A percentile compares a stretch with the other conserved stretches of the same genome.
These are phyloP conservation scores for Beauveria pseudobassiana DNA, from an alignment of 2,329 filamentous ascomycete species.

Conservation along the genomic window DNA sequence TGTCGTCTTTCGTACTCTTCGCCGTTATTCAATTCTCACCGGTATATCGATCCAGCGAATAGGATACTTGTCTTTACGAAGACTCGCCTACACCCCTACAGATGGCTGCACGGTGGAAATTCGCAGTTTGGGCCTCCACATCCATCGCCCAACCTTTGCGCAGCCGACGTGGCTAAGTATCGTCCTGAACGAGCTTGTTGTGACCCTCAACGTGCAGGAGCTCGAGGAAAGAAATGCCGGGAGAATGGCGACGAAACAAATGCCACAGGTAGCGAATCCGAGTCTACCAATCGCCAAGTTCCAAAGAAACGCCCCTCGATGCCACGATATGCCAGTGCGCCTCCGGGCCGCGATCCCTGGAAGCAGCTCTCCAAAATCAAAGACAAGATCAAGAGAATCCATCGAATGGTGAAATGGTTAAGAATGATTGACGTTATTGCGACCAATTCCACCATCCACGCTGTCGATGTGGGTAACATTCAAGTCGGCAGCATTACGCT, in stretches of 20 bases:
- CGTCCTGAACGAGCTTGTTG: conserved; percentile 73
- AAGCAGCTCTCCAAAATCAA: conserved; percentile 69
- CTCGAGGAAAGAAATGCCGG: conserved; percentile 43
- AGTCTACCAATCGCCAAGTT: conserved; percentile 6
- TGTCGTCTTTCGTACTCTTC: conserved; percentile 88
- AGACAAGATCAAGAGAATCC: conserved; percentile 77
- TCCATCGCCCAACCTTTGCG: conserved; percentile 92
- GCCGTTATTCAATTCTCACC: conserved; percentile 83
- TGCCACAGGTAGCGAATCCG: conserved; percentile 14
- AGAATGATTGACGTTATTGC: conserved; percentile 84
- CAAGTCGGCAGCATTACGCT: conserved; percentile 79
- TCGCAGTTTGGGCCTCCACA: conserved; percentile 74
- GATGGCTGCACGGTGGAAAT: conserved; percentile 89
- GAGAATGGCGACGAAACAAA: conserved; percentile 21
- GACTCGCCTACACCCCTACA: conserved; percentile 80
- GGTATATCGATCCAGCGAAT: conserved; percentile 94
- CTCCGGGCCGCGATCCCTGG: conserved; percentile 58
- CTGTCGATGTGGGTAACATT: conserved; percentile 75
- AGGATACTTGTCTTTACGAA: conserved; percentile 84
- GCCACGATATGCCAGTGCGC: conserved; percentile 21
- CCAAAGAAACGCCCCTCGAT: conserved; percentile 12
- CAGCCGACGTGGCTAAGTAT: conserved; percentile 96
- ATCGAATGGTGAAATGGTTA: conserved; percentile 82
- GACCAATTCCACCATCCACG: conserved; percentile 66
- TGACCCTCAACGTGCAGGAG: conserved; percentile 71